Evolutionary conservation across 192 early-diverging fungal species (phyloP).

Genomic region (Coemansia sp.): DNA sequence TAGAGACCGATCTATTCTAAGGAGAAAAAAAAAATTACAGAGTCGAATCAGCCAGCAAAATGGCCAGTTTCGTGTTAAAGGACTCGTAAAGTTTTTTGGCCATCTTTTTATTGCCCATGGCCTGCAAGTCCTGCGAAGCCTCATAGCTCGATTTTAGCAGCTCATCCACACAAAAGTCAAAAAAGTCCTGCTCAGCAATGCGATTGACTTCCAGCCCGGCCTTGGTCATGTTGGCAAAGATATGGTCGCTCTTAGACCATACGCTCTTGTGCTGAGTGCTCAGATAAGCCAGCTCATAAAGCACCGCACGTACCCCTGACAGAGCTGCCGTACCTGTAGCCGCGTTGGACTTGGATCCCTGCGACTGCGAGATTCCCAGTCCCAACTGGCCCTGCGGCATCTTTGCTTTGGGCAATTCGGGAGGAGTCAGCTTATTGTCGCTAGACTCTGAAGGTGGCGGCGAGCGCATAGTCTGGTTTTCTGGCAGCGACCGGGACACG

Average conservation of each 20-base stretch:
- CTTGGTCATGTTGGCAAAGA: slow-evolving; percentile 43
- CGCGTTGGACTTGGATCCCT: neutral
- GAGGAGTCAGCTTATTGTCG: neutral
- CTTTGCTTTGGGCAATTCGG: slow-evolving; percentile 18
- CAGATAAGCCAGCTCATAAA: slow-evolving; percentile 49
- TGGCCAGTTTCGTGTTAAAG: slow-evolving; percentile 45
- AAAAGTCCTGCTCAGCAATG: slow-evolving; percentile 54
- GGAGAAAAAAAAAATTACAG: slow-evolving; percentile 1
- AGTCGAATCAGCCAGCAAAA: slow-evolving; percentile 25
- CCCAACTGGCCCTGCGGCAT: slow-evolving; percentile 36
- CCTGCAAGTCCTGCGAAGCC: slow-evolving; percentile 46
- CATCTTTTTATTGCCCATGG: slow-evolving; percentile 43
- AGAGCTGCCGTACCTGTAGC: neutral
- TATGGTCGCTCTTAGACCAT: slow-evolving; percentile 46
- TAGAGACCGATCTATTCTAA: too few relatives aligned
- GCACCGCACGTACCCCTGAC: slow-evolving; percentile 33
- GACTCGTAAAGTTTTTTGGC: slow-evolving; percentile 48
- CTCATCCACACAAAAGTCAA: slow-evolving; percentile 54
- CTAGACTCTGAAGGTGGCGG: neutral
- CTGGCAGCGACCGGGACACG: slow-evolving; percentile 18
- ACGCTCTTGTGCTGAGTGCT: slow-evolving; percentile 50
- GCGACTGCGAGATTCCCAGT: neutral
- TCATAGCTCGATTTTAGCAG: slow-evolving; percentile 51
- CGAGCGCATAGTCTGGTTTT: neutral
- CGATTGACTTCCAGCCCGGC: slow-evolving; percentile 49